Conservation (phyloP, 2,329 filamentous ascomycete genomes). For the Alternaria atra region DNA sequence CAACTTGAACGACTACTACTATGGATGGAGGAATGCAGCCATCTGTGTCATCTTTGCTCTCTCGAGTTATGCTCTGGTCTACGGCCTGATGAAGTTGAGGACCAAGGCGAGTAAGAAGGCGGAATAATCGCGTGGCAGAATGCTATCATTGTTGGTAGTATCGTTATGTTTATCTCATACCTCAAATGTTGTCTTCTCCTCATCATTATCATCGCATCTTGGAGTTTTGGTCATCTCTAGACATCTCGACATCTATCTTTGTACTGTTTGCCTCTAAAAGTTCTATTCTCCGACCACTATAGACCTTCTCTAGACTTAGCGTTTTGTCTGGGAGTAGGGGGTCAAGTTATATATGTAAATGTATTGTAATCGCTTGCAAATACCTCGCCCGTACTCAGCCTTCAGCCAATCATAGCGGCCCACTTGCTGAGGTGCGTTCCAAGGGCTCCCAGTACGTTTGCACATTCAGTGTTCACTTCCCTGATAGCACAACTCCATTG, state of each 20-base stretch:
- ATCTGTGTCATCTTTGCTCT: constrained; percentile 67
- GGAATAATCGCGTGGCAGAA: constrained; percentile 24
- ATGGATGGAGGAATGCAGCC: constrained; percentile 72
- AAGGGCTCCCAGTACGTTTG: too few species aligned
- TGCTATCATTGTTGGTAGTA: neutral
- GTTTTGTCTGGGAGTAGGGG: neutral
- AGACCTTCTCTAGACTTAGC: neutral
- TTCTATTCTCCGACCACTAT: neutral
- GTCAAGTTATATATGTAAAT: neutral
- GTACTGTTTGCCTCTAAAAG: neutral
- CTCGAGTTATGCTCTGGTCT: constrained; percentile 63
- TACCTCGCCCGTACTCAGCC: too few species aligned
- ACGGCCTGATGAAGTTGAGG: constrained; percentile 53
- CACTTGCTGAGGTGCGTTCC: neutral
- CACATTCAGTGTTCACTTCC: too few species aligned
- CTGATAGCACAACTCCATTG: too few species aligned
- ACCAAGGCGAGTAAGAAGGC: constrained; percentile 55
- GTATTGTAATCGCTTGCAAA: neutral
- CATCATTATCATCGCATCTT: neutral
- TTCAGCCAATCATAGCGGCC: neutral
- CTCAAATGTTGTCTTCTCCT: neutral
- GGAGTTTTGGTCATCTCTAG: neutral
- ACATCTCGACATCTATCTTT: neutral
- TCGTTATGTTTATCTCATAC: neutral
- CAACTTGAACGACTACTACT: constrained; percentile 68